These are phyloP conservation scores for Cylindrodendrum hubeiense DNA, from an alignment of 2,329 filamentous ascomycete genomes.

Conservation along the genomic window DNA sequence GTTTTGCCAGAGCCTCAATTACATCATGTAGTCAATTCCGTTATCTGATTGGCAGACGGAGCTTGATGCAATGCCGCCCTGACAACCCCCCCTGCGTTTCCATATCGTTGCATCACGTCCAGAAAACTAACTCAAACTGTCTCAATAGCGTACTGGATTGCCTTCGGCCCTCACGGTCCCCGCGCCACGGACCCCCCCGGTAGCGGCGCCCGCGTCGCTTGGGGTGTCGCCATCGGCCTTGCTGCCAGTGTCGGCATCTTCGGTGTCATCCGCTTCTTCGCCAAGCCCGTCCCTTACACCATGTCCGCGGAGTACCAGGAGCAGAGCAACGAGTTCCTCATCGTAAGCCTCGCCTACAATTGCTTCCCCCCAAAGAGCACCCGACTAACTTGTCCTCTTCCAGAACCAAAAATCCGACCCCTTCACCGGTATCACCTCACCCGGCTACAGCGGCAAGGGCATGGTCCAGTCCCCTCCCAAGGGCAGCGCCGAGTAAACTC, in stretches of 20 bases:
- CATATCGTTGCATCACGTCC: constrained; percentile 26
- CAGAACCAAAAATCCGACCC: constrained; percentile 89
- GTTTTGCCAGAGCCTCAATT: constrained; percentile 40
- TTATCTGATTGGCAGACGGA: constrained; percentile 37
- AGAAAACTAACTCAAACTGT: constrained; percentile 54
- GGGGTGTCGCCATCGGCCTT: constrained; percentile 78
- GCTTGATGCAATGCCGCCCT: constrained; percentile 29
- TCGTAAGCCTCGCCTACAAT: constrained; percentile 64
- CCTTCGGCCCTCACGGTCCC: constrained; percentile 96
- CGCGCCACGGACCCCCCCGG: constrained; percentile 86
- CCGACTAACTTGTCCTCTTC: constrained; percentile 35
- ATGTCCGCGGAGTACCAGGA: constrained; percentile 99
- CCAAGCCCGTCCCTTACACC: constrained; percentile 79
- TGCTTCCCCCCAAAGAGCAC: neutral
- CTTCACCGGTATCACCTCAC: constrained; percentile 84
- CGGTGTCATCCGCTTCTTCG: constrained; percentile 76
- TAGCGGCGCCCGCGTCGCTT: constrained; percentile 83
- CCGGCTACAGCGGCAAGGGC: constrained; percentile 83
- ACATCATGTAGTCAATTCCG: constrained; percentile 42
- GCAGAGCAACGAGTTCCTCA: constrained; percentile 92
- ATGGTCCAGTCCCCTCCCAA: constrained; percentile 79
- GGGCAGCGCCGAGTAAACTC: constrained; percentile 55
- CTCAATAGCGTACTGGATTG: constrained; percentile 94
- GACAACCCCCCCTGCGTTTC: constrained; percentile 30
- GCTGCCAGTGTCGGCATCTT: constrained; percentile 79